Evolutionary conservation across 2,329 filamentous ascomycete species (phyloP).

Genomic region (Lecanosticta acicola): DNA sequence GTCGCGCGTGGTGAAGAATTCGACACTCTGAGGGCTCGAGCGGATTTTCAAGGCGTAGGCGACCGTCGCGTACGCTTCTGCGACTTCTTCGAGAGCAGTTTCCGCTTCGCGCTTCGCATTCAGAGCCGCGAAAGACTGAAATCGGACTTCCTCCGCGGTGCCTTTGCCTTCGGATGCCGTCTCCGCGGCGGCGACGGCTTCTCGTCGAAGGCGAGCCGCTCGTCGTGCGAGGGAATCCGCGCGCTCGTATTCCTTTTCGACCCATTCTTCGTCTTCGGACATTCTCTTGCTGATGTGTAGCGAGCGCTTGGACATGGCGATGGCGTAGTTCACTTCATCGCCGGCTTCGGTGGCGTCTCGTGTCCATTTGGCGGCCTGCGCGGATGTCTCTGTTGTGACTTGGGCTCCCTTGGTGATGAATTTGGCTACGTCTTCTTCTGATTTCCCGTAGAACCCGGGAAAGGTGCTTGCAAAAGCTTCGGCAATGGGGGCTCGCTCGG

Average conservation of each 20-base stretch:
- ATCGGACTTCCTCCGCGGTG: background rate
- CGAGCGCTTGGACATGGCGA: background rate
- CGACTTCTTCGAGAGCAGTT: background rate
- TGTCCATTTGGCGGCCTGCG: background rate
- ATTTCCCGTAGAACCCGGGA: background rate
- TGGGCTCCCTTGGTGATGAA: background rate
- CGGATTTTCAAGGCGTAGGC: background rate
- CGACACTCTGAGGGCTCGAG: background rate
- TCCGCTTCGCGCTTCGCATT: background rate
- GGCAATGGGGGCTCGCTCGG: background rate
- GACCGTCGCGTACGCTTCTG: background rate
- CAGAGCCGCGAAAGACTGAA: background rate
- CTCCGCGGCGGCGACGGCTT: background rate
- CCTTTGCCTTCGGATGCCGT: background rate
- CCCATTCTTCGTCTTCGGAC: background rate
- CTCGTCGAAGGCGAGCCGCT: background rate
- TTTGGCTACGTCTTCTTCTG: background rate
- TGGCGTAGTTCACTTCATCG: background rate
- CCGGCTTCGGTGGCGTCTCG: background rate
- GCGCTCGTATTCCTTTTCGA: background rate
- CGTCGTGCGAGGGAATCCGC: background rate
- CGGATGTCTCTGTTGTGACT: background rate
- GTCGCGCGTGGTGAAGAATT: background rate
- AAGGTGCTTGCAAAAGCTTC: constrained; percentile 1
- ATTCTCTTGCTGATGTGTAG: background rate